A percentile compares a stretch with the other conserved stretches of the same genome.
Evolutionary conservation across 345 rosid species (phyloP).

Genomic region (Populus euphratica): DNA sequence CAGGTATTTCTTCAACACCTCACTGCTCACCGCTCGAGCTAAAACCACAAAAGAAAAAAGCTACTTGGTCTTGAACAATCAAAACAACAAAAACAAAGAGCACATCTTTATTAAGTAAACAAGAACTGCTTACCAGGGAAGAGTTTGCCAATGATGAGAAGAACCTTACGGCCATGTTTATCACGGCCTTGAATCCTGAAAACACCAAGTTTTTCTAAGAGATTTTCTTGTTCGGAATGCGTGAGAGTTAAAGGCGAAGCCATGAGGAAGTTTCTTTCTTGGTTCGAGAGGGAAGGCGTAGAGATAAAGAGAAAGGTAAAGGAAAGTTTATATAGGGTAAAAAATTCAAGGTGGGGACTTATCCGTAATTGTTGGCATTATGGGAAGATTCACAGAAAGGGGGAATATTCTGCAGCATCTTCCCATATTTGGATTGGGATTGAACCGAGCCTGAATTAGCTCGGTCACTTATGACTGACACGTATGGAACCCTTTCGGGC

Average conservation of each 20-base stretch:
- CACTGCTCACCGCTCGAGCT: slow-evolving; percentile 43
- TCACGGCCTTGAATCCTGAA: slow-evolving; percentile 77
- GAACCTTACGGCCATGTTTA: slow-evolving; percentile 62
- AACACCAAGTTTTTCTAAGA: slow-evolving; percentile 44
- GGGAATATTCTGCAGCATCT: slow-evolving; percentile 41
- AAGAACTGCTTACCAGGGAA: slow-evolving; percentile 49
- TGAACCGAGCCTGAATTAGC: not conserved
- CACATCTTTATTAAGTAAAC: not conserved
- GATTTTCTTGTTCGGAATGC: slow-evolving; percentile 28
- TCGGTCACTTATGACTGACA: not conserved
- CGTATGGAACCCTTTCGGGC: not conserved
- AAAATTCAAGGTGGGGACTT: not conserved
- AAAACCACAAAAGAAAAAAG: not conserved
- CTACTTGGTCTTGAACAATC: not conserved
- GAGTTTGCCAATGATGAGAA: slow-evolving; percentile 52
- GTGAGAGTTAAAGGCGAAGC: not conserved
- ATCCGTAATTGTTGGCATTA: not conserved
- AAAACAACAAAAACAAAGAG: not conserved
- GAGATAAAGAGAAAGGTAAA: not conserved
- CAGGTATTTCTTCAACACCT: slow-evolving; percentile 46
- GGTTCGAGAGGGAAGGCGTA: slow-evolving; percentile 10
- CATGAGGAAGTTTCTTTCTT: slow-evolving; percentile 1
- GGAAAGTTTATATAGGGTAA: not conserved
- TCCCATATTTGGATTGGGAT: slow-evolving; percentile 24
- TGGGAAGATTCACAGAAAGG: not conserved